These are phyloP conservation scores for Aureobasidium sp. DNA, from an alignment of 2,329 filamentous ascomycete genomes.

Conservation along the genomic window DNA sequence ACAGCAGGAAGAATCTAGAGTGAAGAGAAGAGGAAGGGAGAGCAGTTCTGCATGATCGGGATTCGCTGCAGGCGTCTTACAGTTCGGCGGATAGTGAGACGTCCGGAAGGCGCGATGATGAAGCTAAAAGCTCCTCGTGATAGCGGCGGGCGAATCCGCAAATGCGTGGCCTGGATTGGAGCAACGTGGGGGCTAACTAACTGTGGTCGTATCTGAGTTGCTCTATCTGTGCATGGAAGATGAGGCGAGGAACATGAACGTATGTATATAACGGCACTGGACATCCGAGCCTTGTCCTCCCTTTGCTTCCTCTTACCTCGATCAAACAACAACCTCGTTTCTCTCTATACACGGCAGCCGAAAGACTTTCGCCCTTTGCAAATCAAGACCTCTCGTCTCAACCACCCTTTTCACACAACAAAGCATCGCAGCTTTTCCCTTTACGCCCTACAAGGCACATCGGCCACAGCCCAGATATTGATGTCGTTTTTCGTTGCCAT, in stretches of 20 bases:
- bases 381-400: not conserved
- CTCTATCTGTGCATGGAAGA: conserved; percentile 5
- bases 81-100: conserved; percentile 1
- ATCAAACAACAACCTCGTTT: not conserved
- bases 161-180: not conserved
- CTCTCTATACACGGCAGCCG: not conserved
- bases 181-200: conserved; percentile 1
- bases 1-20: not conserved
- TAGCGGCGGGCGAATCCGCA: conserved; percentile 4
- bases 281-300: not conserved
- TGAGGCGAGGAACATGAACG: not conserved
- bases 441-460: not conserved
- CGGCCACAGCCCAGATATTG: conserved; percentile 18
- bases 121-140: conserved; percentile 14
- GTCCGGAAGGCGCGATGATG: not conserved
- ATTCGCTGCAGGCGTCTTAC: not conserved
- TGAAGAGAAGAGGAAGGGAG: not conserved
- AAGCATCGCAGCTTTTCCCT: conserved; percentile 3
- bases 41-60: not conserved
- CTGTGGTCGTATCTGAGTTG: conserved; percentile 5
- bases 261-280: conserved; percentile 8
- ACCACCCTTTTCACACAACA: not conserved
- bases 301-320: not conserved
- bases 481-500: conserved; percentile 33
- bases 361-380: not conserved